phyloP scores from a whole-genome alignment of 306 rosid genomes.

The Inga leiocalycina region DNA sequence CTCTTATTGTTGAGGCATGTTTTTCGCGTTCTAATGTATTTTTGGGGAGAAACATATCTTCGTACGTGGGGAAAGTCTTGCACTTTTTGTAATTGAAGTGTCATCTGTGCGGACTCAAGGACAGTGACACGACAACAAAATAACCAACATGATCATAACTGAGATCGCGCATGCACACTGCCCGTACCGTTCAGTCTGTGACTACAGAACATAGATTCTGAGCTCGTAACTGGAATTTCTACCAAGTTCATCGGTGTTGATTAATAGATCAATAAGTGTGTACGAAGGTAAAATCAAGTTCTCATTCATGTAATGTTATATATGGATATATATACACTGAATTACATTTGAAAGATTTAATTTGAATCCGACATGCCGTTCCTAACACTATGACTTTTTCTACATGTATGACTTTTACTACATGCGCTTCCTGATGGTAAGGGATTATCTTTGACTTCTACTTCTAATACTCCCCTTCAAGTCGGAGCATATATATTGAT shows the following conservation, averaged over 20 bases:
- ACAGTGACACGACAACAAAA: slow-evolving; percentile 17
- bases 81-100: slow-evolving; percentile 17
- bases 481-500: no score
- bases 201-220: background rate
- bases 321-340: no score
- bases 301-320: no score
- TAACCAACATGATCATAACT: slow-evolving; percentile 20
- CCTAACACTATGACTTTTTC: no score
- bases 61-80: slow-evolving; percentile 4
- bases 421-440: no score
- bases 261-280: background rate
- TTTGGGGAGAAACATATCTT: slow-evolving; percentile 26
- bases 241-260: background rate
- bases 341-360: no score
- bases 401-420: no score
- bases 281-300: no score
- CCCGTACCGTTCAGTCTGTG: background rate
- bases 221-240: background rate
- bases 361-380: no score
- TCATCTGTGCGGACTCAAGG: slow-evolving; percentile 26
- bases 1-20: slow-evolving; percentile 46
- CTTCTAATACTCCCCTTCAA: no score
- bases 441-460: no score
- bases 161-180: background rate
- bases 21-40: slow-evolving; percentile 35